Evolutionary conservation across 1,284 basidiomycete genomes (phyloP).

Genomic region (Agroathelia rolfsii): DNA sequence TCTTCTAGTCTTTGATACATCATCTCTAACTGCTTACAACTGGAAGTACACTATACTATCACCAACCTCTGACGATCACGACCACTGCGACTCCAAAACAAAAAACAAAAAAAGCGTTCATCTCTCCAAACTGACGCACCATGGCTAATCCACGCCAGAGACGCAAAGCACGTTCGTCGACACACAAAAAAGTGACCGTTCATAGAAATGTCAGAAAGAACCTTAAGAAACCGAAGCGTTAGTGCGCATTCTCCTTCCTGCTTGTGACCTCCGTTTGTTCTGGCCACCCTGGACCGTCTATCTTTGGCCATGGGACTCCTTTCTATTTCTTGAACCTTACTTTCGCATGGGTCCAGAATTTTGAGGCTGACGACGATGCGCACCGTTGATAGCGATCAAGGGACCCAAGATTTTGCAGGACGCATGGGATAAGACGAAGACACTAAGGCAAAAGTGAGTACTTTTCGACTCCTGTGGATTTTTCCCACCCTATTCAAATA

Average conservation of each 20-base stretch:
- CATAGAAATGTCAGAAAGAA: constrained; percentile 63
- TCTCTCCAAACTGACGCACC: constrained; percentile 4
- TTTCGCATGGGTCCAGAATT: no score
- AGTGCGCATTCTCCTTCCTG: constrained; percentile 16
- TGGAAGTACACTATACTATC: no score
- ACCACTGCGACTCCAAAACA: no score
- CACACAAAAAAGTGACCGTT: constrained; percentile 60
- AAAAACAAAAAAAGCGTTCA: no score
- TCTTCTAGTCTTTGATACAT: no score
- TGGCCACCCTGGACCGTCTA: neutral
- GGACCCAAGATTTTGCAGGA: constrained; percentile 79
- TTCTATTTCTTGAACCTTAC: no score
- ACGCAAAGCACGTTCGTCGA: constrained; percentile 66
- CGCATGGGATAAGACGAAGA: constrained; percentile 84
- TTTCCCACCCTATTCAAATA: no score
- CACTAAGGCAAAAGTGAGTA: constrained; percentile 86
- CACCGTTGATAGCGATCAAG: constrained; percentile 49
- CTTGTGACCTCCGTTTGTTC: constrained; percentile 1
- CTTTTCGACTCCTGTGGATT: no score
- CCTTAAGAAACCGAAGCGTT: constrained; percentile 70
- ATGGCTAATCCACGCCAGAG: constrained; percentile 95
- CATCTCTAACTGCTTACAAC: no score
- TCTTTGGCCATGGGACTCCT: neutral
- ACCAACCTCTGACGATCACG: no score
- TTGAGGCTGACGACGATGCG: no score